Evolutionary conservation across 192 early-diverging fungal species (phyloP).

Genomic region (Coemansia furcata): DNA sequence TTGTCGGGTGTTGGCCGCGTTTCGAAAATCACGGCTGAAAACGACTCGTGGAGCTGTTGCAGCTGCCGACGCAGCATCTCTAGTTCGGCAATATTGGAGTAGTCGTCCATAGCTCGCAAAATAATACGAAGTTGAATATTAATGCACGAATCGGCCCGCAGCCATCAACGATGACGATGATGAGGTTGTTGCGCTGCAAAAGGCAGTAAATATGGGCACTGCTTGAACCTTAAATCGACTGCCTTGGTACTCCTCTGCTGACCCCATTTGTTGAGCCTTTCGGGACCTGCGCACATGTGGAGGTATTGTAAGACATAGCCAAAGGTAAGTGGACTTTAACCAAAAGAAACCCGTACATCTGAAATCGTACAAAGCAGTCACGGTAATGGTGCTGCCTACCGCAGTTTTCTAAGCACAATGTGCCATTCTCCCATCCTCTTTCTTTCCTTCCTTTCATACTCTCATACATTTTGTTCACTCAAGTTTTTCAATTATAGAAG

Average conservation of each 20-base stretch:
- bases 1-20: slow-evolving; percentile 51
- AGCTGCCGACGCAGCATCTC: slow-evolving; percentile 54
- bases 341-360: no score
- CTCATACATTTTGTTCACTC: no score
- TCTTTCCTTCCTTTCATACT: no score
- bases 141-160: background rate
- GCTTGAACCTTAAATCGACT: background rate
- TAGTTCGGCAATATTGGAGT: slow-evolving; percentile 44
- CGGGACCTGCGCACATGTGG: background rate
- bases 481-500: no score
- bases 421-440: no score
- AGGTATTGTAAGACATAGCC: no score
- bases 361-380: no score
- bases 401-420: no score
- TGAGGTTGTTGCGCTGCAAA: background rate
- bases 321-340: no score
- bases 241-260: no score
- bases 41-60: slow-evolving; percentile 54
- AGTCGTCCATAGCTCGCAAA: slow-evolving; percentile 1
- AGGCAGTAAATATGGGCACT: background rate
- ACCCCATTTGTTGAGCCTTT: no score
- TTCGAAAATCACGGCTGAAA: slow-evolving; percentile 37
- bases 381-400: no score
- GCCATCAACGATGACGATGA: background rate
- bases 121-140: background rate